Base-by-base conservation (phyloP, 768 basidiomycete species). In the Hysterangium stoloniferum region DNA sequence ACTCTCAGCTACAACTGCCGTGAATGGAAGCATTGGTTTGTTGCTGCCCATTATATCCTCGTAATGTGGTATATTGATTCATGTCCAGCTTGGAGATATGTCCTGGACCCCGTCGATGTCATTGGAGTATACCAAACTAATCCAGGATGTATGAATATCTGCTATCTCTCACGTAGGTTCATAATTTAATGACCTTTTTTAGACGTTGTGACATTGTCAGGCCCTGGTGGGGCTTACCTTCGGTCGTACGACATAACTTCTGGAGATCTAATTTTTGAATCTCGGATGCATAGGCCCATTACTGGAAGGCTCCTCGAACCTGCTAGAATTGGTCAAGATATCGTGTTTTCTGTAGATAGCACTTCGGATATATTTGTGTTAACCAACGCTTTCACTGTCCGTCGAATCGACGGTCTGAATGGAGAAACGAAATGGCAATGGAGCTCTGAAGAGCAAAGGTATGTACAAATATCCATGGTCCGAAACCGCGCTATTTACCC, bases 141-240 rank as follows among this genome's bases (percentile, higher is more conserved):
- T 52, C 70, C 70, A 17, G 67, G 80, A 53, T 65, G 88, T 91
- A 56, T 44, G 80, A 28, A 15, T 17, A 29, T 4, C 38, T 27
- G 22, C 31, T 19, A 41, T 19, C 53, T 20, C 40, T 34, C 17
- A 1, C 45, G 2, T 31, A 15, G 4, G 19, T n/a, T n/a, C 7
- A 34, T 7, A 12, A 4, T n/a, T 17, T 20, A 12, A 33, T 17
- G 19, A 24, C 19, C 4, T 22, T 15, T 33, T 11, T 8, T 48
- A 91, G 91, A 70, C 32, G 66, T 94, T 34, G 76, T 80, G 28
- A 68, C 84, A 2, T 68, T 95, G 19, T 93, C 93, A 38, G 89
- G 90, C 7, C 72, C 80, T 1, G 80, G 79, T 1, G 87, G 83
- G 8, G 70, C 82, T 3, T 84, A 70, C 2, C 67, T 90, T 17